Evolutionary conservation across 2,329 filamentous ascomycete species (phyloP), one percentile per base, ranked within the genome.

Genomic region (Thelonectria rubi): DNA sequence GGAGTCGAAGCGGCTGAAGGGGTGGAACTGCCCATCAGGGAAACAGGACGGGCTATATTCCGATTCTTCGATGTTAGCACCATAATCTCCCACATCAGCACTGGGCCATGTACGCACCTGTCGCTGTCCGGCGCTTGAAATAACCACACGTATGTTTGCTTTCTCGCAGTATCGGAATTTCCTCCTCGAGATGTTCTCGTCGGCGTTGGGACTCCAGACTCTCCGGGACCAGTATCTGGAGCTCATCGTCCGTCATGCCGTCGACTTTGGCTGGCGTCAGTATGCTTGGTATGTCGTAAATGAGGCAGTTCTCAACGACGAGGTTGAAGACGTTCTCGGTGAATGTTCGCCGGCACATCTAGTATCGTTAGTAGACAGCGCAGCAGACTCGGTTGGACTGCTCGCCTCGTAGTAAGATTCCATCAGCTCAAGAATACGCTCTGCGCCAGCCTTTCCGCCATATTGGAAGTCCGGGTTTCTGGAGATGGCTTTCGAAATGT

Each of bases 241-340:
- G 30, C 7, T 20, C 15, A 5, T 56, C 37, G 20, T 50, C 45
- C 2, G 17, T 20, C 54, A 56, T 56, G 6, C 12, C 17, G 26
- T 43, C 17, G 21, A 56, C 43, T 12, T 32, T 24, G 3, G 14
- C 18, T 3, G 46, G 18, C 2, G 34, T 32, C n/a, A 56, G 20
- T 10, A 56, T 20, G 11, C 24, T 43, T 5, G 37, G n/a, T 14
- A 56, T 50, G n/a, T 56, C 26, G 2, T 32, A 43, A 9, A 84
- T 69, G 1, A 84, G 76, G 54, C 80, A 82, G 52, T 78, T 79
- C 64, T 84, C 82, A 1, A 82, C 72, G 0, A 75, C 81, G 1
- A 83, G 74, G 15, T 75, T 80, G 26, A 78, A 74, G 21, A 84
- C 72, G 34, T 82, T 82, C 15, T 84, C 78, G 4, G 79, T 72